Evolutionary conservation across 2,329 filamentous ascomycete genomes (phyloP).

Genomic region (Neonectria neomacrospora): DNA sequence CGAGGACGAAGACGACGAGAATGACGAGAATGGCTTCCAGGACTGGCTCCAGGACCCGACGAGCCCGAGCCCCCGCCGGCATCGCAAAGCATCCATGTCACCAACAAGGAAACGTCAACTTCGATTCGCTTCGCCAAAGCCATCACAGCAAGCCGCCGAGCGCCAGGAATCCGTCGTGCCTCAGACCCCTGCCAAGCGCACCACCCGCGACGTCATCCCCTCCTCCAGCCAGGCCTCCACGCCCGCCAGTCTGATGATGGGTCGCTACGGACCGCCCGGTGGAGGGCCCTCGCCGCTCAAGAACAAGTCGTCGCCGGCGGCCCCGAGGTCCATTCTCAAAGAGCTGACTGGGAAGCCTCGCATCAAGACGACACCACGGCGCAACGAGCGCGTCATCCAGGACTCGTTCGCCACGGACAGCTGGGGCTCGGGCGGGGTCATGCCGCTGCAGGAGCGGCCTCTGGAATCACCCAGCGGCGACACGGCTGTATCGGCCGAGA

Average conservation of each 20-base stretch:
- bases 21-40: constrained; percentile 42
- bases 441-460: constrained; percentile 35
- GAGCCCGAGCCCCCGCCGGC: constrained; percentile 43
- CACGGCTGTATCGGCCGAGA: constrained; percentile 20
- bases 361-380: constrained; percentile 32
- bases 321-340: constrained; percentile 35
- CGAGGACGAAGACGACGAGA: constrained; percentile 49
- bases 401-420: constrained; percentile 58
- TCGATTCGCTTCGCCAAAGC: constrained; percentile 34
- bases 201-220: constrained; percentile 54
- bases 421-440: constrained; percentile 41
- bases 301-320: constrained; percentile 45
- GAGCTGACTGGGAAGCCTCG: constrained; percentile 38
- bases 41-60: constrained; percentile 48
- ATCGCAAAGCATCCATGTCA: constrained; percentile 20
- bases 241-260: constrained; percentile 54
- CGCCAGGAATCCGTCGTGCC: constrained; percentile 53
- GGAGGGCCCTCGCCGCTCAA: constrained; percentile 52
- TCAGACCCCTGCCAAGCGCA: constrained; percentile 53
- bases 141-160: constrained; percentile 8
- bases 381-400: constrained; percentile 53
- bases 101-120: constrained; percentile 30
- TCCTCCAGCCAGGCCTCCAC: constrained; percentile 54
- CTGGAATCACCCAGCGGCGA: constrained; percentile 29
- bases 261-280: constrained; percentile 52